Evolutionary conservation across 2,329 filamentous ascomycete species (phyloP), one percentile per base, ranked within the genome.

Genomic region (Pezicula radicicola): DNA sequence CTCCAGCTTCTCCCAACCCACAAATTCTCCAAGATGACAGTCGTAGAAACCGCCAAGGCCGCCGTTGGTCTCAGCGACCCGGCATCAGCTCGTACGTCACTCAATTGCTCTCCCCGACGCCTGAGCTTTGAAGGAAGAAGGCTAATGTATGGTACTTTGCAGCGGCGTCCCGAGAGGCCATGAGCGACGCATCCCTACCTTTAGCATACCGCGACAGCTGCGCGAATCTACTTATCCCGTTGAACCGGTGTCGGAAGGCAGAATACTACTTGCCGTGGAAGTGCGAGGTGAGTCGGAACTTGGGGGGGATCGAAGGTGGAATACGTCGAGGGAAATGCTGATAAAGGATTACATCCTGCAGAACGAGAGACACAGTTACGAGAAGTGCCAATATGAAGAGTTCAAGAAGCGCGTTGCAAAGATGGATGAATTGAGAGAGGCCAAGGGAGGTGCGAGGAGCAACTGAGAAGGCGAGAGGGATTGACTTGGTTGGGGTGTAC

Each of bases 321-420:
- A 50, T 42, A n/a, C 10, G 7, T 35, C 10, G 5, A 30, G 13
- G 43, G 45, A 47, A 21, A 19, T 47, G 27, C n/a, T 18, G 45
- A 18, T 36, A 3, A 36, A 19, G 19, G 27, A 13, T 16, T 19
- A 21, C 46, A 25, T 10, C 10, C 15, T 45, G 44, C 68, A 97
- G 94, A 85, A 91, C 72, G 94, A 99, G 80, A 82, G 94, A 78
- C 94, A 99, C 76, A 88, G 86, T 68, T 99, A 99, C 80, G 94
- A 99, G 72, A 97, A 97, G 74, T 99, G 94, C 83, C 94, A 99
- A 69, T 99, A 99, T 75, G 89, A 89, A 60, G 94, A 97, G 72
- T 99, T 99, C 81, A 96, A 96, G 85, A 91, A 93, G 81, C 86
- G 94, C 53, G 94, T 99, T 60, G 90, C 88, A 68, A 97, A 96